phyloP scores from a whole-genome alignment of 345 rosid species.

The Populus ilicifolia region DNA sequence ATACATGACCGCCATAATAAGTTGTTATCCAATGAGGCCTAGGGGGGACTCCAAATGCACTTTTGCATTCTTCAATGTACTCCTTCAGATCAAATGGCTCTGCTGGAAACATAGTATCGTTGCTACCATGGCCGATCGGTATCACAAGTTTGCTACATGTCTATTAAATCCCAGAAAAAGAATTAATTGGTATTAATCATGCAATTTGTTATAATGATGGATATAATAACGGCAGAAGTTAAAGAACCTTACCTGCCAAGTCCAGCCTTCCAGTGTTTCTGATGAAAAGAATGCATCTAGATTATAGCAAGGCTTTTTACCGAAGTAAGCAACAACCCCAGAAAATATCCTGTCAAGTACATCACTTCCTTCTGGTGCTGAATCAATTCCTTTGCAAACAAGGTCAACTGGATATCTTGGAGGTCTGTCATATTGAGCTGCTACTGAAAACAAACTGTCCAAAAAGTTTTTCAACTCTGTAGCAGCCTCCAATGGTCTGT shows the following conservation, averaged over 20 bases:
- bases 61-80: background rate
- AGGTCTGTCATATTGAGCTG: conserved; percentile 28
- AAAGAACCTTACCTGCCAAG: conserved; percentile 18
- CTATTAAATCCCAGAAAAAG: background rate
- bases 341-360: conserved; percentile 16
- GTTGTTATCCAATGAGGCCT: conserved; percentile 22
- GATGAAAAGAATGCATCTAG: background rate
- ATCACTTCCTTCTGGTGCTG: conserved; percentile 11
- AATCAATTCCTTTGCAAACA: conserved; percentile 12
- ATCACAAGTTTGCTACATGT: conserved; percentile 21
- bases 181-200: background rate
- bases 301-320: conserved; percentile 4
- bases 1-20: conserved; percentile 17
- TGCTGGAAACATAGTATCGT: conserved; percentile 13
- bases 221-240: background rate
- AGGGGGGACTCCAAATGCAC: conserved; percentile 5
- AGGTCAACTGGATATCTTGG: conserved; percentile 9
- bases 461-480: conserved; percentile 7
- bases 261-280: conserved; percentile 18
- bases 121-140: conserved; percentile 6
- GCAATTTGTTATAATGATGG: background rate
- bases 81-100: conserved; percentile 9
- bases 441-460: background rate
- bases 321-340: background rate
- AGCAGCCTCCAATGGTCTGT: conserved; percentile 11